Evolutionary conservation across 2,329 filamentous ascomycete species (phyloP).

Genomic region (Fusarium poae): DNA sequence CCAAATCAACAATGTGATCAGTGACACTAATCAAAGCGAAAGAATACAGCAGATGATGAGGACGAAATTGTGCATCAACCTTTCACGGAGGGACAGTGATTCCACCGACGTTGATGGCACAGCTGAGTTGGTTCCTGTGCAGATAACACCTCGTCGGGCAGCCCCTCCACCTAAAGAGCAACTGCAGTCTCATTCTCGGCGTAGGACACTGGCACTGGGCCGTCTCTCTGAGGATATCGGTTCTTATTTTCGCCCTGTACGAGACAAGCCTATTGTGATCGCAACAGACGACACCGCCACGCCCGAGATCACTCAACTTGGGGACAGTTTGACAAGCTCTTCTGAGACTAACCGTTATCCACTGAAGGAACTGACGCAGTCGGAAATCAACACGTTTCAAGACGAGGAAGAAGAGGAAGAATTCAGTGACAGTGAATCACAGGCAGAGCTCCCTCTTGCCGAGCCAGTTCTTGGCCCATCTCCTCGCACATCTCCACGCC

Average conservation of each 20-base stretch:
- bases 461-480: slow-evolving; percentile 17
- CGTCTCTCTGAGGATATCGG: slow-evolving; percentile 48
- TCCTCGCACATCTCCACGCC: slow-evolving; percentile 22
- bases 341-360: slow-evolving; percentile 35
- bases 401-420: slow-evolving; percentile 38
- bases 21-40: background rate
- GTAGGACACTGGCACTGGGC: slow-evolving; percentile 13
- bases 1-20: background rate
- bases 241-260: slow-evolving; percentile 49
- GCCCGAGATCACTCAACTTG: slow-evolving; percentile 24
- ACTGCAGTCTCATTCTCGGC: slow-evolving; percentile 6
- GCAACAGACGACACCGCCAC: slow-evolving; percentile 54
- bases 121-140: slow-evolving; percentile 44
- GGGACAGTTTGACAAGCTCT: slow-evolving; percentile 12
- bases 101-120: slow-evolving; percentile 48
- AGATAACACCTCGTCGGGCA: slow-evolving; percentile 40
- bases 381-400: slow-evolving; percentile 37
- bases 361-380: slow-evolving; percentile 44
- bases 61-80: slow-evolving; percentile 51
- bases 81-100: slow-evolving; percentile 52
- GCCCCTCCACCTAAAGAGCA: slow-evolving; percentile 10
- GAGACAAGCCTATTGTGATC: slow-evolving; percentile 51
- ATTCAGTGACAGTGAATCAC: slow-evolving; percentile 5
- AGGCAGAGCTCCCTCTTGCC: slow-evolving; percentile 4
- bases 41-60: slow-evolving; percentile 45